A percentile compares a stretch with the other conserved stretches of the same genome.
These are phyloP conservation scores for Neopestalotiopsis rosae DNA, from an alignment of 2,329 filamentous ascomycete genomes.

Conservation along the genomic window DNA sequence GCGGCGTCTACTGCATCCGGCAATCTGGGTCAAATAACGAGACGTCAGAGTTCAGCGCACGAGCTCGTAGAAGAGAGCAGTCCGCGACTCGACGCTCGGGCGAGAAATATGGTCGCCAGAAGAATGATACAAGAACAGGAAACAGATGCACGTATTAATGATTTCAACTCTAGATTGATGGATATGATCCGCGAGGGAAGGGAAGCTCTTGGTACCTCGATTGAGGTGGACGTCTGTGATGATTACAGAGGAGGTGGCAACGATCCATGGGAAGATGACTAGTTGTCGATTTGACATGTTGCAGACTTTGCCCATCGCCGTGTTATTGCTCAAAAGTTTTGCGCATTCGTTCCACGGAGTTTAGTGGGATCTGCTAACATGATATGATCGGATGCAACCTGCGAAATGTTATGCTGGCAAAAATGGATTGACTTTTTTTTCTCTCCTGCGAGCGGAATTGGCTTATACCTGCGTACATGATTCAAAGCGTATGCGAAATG, in stretches of 20 bases:
- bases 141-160: constrained; percentile 78
- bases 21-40: constrained; percentile 13
- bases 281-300: not conserved
- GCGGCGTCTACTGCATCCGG: constrained; percentile 28
- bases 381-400: too few species aligned
- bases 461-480: too few species aligned
- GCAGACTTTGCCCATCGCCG: not conserved
- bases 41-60: constrained; percentile 10
- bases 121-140: constrained; percentile 76
- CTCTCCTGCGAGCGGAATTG: too few species aligned
- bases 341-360: too few species aligned
- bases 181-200: constrained; percentile 90
- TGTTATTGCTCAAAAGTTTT: not conserved
- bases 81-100: constrained; percentile 66
- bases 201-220: constrained; percentile 79
- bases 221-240: constrained; percentile 63
- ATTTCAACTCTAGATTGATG: constrained; percentile 79
- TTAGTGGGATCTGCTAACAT: too few species aligned
- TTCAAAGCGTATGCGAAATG: too few species aligned
- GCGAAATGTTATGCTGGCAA: too few species aligned
- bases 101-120: constrained; percentile 74
- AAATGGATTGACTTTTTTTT: too few species aligned
- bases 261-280: constrained; percentile 16
- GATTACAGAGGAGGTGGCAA: constrained; percentile 38
- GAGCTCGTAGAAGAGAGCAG: constrained; percentile 42